Evolutionary conservation across 2,329 filamentous ascomycete species (phyloP).

Genomic region (Pyrenophora teres): DNA sequence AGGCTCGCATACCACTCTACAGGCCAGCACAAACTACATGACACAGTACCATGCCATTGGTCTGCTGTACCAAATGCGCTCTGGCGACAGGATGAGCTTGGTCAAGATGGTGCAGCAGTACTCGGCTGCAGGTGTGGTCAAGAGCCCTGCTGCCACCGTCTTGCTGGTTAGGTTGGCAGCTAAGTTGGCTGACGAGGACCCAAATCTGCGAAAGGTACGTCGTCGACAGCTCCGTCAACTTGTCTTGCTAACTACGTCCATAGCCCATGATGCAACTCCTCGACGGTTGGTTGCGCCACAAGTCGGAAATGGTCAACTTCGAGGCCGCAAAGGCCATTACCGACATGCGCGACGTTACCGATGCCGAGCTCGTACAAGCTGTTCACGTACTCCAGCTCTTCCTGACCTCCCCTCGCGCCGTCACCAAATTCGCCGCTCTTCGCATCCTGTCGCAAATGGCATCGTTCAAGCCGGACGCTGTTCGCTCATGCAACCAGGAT

Average conservation of each 20-base stretch:
- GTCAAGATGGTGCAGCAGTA: slow-evolving; percentile 99
- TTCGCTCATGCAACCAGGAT: slow-evolving; percentile 93
- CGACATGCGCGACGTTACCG: slow-evolving; percentile 89
- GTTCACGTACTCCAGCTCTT: slow-evolving; percentile 96
- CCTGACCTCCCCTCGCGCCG: slow-evolving; percentile 90
- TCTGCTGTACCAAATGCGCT: slow-evolving; percentile 95
- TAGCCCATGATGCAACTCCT: slow-evolving; percentile 93
- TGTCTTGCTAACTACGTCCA: slow-evolving; percentile 13
- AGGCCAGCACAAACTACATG: slow-evolving; percentile 84
- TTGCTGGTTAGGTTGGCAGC: slow-evolving; percentile 92
- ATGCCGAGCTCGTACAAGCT: slow-evolving; percentile 87
- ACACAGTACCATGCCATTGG: slow-evolving; percentile 98
- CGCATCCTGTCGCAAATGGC: slow-evolving; percentile 96
- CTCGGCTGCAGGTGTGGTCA: slow-evolving; percentile 85
- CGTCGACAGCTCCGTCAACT: too few species aligned
- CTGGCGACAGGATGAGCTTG: slow-evolving; percentile 95
- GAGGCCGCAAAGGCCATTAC: slow-evolving; percentile 98
- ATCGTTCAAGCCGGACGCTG: slow-evolving; percentile 91
- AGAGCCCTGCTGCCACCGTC: slow-evolving; percentile 90
- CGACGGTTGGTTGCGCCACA: slow-evolving; percentile 95
- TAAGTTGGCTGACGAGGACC: slow-evolving; percentile 92
- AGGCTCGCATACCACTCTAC: slow-evolving; percentile 72
- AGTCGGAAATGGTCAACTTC: slow-evolving; percentile 93
- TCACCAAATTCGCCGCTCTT: slow-evolving; percentile 97
- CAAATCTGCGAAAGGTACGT: slow-evolving; percentile 70